phyloP scores from a whole-genome alignment of 352 stramenopile genomes.

The Globisporangium yorkense region DNA sequence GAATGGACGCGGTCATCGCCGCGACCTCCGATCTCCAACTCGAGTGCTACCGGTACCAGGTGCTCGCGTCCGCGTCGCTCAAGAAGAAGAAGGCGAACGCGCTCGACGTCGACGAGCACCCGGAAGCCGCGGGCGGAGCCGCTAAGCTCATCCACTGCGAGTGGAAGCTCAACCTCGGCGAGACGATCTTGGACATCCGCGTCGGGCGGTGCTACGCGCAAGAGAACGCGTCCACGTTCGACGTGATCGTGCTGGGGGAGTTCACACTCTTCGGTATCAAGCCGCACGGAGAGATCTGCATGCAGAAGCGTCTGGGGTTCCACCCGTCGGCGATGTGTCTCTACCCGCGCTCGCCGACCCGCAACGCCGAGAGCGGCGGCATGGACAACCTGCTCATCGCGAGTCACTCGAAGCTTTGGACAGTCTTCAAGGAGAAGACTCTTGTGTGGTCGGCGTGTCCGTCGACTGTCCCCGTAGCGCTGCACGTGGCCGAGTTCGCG shows the following conservation, averaged over 20 bases:
- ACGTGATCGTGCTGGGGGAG: conserved; percentile 81
- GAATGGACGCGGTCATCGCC: conserved; percentile 79
- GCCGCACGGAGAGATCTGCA: conserved; percentile 62
- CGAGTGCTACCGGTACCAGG: conserved; percentile 87
- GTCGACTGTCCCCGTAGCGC: conserved; percentile 47
- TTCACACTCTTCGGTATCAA: conserved; percentile 78
- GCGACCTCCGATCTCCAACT: conserved; percentile 77
- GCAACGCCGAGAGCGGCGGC: conserved; percentile 6
- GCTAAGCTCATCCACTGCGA: conserved; percentile 47
- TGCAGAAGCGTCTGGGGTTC: conserved; percentile 78
- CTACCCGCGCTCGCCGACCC: conserved; percentile 27
- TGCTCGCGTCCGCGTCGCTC: conserved; percentile 67
- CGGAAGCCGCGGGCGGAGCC: conserved; percentile 20
- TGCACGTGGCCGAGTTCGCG: conserved; percentile 65
- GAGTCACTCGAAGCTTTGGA: conserved; percentile 68
- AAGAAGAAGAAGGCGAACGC: conserved; percentile 50
- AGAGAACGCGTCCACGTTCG: conserved; percentile 49
- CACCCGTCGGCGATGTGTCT: conserved; percentile 57
- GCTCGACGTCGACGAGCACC: conserved; percentile 38
- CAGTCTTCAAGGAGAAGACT: conserved; percentile 70
- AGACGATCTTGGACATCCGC: conserved; percentile 56
- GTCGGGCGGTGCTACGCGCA: conserved; percentile 41
- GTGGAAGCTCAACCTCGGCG: conserved; percentile 65
- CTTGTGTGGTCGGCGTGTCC: conserved; percentile 77
- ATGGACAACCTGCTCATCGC: conserved; percentile 78